A percentile compares a stretch with the other conserved stretches of the same genome.
These are phyloP conservation scores for Irpex sp. DNA, from an alignment of 1,284 basidiomycete species.

Conservation along the genomic window DNA sequence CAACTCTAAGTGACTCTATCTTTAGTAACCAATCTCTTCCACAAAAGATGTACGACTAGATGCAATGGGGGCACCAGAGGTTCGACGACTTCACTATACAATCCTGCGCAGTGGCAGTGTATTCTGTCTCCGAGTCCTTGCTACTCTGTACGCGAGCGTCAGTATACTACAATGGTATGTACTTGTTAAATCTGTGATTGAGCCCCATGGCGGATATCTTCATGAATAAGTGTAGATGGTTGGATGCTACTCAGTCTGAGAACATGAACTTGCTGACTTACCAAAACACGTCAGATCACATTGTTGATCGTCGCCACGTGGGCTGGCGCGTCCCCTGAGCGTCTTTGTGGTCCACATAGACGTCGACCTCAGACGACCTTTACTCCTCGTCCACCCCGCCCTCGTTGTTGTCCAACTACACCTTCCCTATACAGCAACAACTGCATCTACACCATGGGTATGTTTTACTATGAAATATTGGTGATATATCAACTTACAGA, in stretches of 20 bases:
- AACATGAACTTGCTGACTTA: neutral
- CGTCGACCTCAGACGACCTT: neutral
- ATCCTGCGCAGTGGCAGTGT: neutral
- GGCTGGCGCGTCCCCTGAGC: neutral
- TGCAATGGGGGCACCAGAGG: neutral
- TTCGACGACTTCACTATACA: neutral
- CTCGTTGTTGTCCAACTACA: neutral
- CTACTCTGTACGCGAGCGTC: neutral
- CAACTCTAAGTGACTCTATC: neutral
- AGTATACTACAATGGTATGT: too few relatives aligned
- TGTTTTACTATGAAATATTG: neutral
- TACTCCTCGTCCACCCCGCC: neutral
- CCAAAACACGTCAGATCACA: neutral
- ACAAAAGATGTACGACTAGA: too few relatives aligned
- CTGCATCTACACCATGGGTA: neutral
- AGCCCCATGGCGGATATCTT: too few relatives aligned
- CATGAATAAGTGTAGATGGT: neutral
- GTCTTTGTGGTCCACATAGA: neutral
- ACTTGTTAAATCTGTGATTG: too few relatives aligned
- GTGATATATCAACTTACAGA: neutral
- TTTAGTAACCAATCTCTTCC: neutral
- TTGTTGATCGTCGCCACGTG: neutral
- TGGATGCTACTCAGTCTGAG: neutral
- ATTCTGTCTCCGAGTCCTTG: neutral
- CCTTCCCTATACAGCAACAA: neutral